Percentiles rank a stretch among this genome's conserved stretches.
Evolutionary conservation across 768 basidiomycete genomes (phyloP).

Genomic region (Dentipellis sp.): DNA sequence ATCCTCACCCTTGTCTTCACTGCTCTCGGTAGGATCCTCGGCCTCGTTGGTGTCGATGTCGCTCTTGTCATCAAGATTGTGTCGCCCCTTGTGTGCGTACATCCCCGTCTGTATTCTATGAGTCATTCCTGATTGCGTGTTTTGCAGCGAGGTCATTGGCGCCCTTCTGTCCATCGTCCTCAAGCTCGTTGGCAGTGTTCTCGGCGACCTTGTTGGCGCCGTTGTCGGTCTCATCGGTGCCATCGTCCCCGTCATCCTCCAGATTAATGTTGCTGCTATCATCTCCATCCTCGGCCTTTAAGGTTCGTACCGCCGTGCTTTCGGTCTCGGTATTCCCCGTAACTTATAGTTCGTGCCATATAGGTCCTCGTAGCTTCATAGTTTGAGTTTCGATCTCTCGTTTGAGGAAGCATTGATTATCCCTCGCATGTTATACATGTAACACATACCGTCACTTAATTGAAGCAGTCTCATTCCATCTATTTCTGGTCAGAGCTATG

Average conservation of each 20-base stretch:
- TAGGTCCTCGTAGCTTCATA: too few relatives aligned
- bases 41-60: not conserved
- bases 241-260: not conserved
- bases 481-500: too few relatives aligned
- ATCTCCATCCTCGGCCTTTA: not conserved
- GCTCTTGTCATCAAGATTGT: not conserved
- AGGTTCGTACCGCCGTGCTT: not conserved
- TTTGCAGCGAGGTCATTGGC: not conserved
- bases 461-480: too few relatives aligned
- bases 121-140: not conserved
- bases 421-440: too few relatives aligned
- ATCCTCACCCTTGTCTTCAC: not conserved
- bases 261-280: not conserved
- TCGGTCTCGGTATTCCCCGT: not conserved
- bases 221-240: not conserved
- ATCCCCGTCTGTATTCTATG: not conserved
- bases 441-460: too few relatives aligned
- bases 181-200: not conserved
- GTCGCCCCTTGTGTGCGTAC: not conserved
- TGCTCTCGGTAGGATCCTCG: not conserved
- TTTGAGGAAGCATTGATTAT: too few relatives aligned
- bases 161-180: not conserved
- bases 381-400: too few relatives aligned
- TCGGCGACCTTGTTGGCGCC: not conserved
- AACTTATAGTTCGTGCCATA: too few relatives aligned